Percentiles rank a stretch among this genome's conserved stretches.
Evolutionary conservation across 1,284 basidiomycete genomes (phyloP).

Genomic region (Cystobasidium slooffiae): DNA sequence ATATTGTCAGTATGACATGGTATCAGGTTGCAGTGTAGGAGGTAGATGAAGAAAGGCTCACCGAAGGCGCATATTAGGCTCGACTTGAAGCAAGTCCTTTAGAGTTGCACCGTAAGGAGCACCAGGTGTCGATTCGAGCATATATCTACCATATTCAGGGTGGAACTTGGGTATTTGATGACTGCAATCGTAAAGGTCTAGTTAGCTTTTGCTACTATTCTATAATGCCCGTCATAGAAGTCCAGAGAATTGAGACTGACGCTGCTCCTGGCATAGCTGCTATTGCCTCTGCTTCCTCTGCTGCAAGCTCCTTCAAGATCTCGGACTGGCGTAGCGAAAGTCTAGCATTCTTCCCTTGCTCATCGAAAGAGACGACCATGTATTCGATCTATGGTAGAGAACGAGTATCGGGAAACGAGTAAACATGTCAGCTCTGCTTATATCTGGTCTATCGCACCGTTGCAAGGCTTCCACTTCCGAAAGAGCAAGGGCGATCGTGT

Average conservation of each 20-base stretch:
- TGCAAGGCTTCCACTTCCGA: background rate
- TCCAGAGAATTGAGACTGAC: background rate
- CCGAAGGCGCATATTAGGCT: slow-evolving; percentile 92
- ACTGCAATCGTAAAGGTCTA: slow-evolving; percentile 58
- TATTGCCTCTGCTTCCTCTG: slow-evolving; percentile 60
- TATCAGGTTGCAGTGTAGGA: background rate
- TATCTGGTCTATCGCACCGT: background rate
- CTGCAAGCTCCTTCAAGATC: slow-evolving; percentile 81
- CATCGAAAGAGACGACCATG: slow-evolving; percentile 88
- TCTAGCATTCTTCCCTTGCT: slow-evolving; percentile 75
- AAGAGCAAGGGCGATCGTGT: too few species aligned
- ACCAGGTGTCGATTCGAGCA: slow-evolving; percentile 98
- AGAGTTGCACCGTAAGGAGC: slow-evolving; percentile 87
- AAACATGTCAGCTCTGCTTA: background rate
- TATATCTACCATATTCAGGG: slow-evolving; percentile 97
- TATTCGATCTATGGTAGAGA: slow-evolving; percentile 79
- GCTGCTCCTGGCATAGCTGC: slow-evolving; percentile 37
- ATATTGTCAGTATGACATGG: background rate
- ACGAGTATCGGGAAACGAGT: background rate
- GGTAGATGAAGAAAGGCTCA: slow-evolving; percentile 53
- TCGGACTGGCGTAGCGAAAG: slow-evolving; percentile 91
- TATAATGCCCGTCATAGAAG: background rate
- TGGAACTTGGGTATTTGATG: slow-evolving; percentile 88
- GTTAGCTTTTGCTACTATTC: background rate
- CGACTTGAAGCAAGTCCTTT: slow-evolving; percentile 82